Evolutionary conservation across 768 basidiomycete genomes (phyloP).

Genomic region (Trametes maxima): DNA sequence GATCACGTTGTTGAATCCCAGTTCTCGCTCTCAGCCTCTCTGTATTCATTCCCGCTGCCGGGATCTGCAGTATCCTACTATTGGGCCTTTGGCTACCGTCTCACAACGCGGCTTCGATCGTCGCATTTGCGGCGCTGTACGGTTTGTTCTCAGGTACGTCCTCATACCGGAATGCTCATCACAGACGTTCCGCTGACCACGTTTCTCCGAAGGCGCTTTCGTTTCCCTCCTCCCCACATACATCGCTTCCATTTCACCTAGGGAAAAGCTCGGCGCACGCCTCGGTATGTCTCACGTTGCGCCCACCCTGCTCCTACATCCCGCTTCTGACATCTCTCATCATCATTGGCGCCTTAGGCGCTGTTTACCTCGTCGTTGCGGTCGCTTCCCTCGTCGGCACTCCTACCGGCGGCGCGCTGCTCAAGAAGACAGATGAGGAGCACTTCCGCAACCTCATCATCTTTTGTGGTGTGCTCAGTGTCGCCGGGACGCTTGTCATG

Average conservation of each 20-base stretch:
- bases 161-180: neutral
- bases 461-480: slow-evolving; percentile 34
- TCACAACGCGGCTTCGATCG: slow-evolving; percentile 28
- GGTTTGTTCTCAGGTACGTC: slow-evolving; percentile 35
- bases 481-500: slow-evolving; percentile 22
- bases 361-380: slow-evolving; percentile 36
- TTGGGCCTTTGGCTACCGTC: slow-evolving; percentile 36
- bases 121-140: slow-evolving; percentile 35
- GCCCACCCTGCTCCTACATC: neutral
- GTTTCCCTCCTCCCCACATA: slow-evolving; percentile 35
- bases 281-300: slow-evolving; percentile 26
- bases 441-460: slow-evolving; percentile 35
- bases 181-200: neutral
- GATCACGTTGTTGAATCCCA: too few species aligned
- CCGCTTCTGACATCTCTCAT: neutral
- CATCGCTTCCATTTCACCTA: slow-evolving; percentile 34
- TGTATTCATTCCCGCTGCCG: slow-evolving; percentile 32
- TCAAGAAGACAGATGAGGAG: slow-evolving; percentile 25
- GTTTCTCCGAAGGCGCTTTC: slow-evolving; percentile 28
- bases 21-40: slow-evolving; percentile 25
- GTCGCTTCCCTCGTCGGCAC: slow-evolving; percentile 36
- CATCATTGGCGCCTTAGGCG: slow-evolving; percentile 20
- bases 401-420: slow-evolving; percentile 37
- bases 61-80: slow-evolving; percentile 29
- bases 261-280: slow-evolving; percentile 35